A percentile compares a stretch with the other conserved stretches of the same genome.
Evolutionary conservation across 176 grass and related monocot species (phyloP).

Genomic region (Triticum turgidum): DNA sequence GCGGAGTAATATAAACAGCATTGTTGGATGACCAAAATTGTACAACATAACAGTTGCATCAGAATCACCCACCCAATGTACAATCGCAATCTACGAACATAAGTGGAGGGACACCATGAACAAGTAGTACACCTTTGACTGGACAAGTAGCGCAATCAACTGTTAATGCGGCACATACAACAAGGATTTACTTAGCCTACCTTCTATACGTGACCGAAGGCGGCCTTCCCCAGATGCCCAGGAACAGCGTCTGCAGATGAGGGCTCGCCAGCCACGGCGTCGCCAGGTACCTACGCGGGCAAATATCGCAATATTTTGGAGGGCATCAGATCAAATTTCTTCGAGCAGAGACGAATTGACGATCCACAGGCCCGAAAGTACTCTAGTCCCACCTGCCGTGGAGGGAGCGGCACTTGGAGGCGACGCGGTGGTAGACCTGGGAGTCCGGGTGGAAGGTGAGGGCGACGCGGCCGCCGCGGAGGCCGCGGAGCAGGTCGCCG

Average conservation of each 20-base stretch:
- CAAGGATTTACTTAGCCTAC: constrained; percentile 49
- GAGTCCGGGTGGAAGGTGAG: constrained; percentile 82
- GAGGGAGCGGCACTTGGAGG: constrained; percentile 67
- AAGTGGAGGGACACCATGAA: not conserved
- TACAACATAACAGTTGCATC: not conserved
- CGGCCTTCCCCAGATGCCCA: constrained; percentile 62
- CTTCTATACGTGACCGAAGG: constrained; percentile 77
- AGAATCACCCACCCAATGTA: not conserved
- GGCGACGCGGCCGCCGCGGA: constrained; percentile 62
- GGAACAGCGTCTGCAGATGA: constrained; percentile 86
- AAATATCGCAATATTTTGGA: not conserved
- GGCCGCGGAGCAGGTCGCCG: constrained; percentile 54
- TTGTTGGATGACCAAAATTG: not conserved
- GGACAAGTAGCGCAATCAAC: not conserved
- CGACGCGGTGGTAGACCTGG: constrained; percentile 70
- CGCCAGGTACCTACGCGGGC: constrained; percentile 61
- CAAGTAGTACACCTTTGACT: not conserved
- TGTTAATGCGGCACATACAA: not conserved
- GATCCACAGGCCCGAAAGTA: not conserved
- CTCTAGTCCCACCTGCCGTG: constrained; percentile 64
- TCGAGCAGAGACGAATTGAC: not conserved
- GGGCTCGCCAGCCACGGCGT: constrained; percentile 97
- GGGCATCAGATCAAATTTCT: not conserved
- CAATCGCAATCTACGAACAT: not conserved
- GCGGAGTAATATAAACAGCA: not conserved